Evolutionary conservation across 495 filamentous ascomycete species (phyloP).

Genomic region (Daldinia loculata): DNA sequence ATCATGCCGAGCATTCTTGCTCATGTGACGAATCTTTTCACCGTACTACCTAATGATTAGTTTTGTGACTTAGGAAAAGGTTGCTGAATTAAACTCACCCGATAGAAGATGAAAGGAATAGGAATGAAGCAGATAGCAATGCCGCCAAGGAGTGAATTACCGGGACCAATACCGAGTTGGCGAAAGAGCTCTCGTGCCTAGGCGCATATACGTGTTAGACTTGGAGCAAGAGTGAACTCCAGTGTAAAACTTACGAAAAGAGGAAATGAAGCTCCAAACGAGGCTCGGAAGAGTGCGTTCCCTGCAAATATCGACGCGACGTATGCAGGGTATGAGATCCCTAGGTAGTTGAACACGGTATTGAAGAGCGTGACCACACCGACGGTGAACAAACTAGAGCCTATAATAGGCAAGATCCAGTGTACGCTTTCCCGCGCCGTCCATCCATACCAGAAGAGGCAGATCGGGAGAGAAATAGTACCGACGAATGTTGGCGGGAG

Average conservation of each 20-base stretch:
- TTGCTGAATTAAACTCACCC: background rate
- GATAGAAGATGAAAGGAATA: background rate
- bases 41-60: background rate
- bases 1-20: background rate
- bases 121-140: background rate
- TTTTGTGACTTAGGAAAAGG: no score
- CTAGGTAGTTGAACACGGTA: constrained; percentile 53
- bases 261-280: constrained; percentile 58
- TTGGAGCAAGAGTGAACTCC: background rate
- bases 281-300: constrained; percentile 54
- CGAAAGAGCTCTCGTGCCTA: background rate
- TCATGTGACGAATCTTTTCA: background rate
- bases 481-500: constrained; percentile 50
- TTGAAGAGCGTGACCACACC: constrained; percentile 67
- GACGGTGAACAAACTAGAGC: constrained; percentile 60
- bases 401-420: constrained; percentile 60
- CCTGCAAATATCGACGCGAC: constrained; percentile 59
- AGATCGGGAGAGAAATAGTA: constrained; percentile 51
- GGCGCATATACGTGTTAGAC: background rate
- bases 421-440: constrained; percentile 50
- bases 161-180: background rate
- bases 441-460: constrained; percentile 64
- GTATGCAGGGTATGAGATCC: constrained; percentile 50
- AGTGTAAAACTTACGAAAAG: constrained; percentile 50
- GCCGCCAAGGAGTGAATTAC: background rate